Conservation (phyloP, 305 asterid genomes). For the Plantago lanceolata region DNA sequence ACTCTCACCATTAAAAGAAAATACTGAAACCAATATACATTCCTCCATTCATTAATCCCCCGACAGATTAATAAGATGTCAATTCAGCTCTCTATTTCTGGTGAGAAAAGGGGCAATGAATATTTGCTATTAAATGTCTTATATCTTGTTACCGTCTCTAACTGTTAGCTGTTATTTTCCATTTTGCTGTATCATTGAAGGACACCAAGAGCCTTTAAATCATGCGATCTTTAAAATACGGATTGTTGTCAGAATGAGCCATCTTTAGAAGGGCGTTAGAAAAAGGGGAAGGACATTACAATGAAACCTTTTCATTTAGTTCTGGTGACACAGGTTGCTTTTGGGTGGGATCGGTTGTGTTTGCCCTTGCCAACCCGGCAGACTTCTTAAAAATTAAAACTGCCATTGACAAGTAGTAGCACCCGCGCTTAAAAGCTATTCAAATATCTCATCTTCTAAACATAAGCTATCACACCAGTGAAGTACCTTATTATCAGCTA, state of each 20-base stretch:
- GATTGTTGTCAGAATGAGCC: background rate
- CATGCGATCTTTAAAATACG: background rate
- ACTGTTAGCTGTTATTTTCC: background rate
- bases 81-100: background rate
- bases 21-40: conserved; percentile 6
- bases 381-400: background rate
- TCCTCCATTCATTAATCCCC: conserved; percentile 1
- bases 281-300: background rate
- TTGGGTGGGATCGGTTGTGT: background rate
- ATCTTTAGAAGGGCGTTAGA: background rate
- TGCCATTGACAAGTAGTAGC: background rate
- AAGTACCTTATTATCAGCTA: background rate
- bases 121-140: background rate
- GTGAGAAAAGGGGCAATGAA: background rate
- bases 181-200: background rate
- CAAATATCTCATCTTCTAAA: no score
- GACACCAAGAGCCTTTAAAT: background rate
- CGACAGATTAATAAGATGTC: background rate
- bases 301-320: background rate
- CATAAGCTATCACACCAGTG: no score
- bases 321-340: background rate
- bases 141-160: background rate
- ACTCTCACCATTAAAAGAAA: background rate
- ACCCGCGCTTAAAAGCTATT: no score
- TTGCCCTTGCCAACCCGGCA: background rate